phyloP scores from a whole-genome alignment of 148 eudicot species.

The Vaccinium corymbosum region DNA sequence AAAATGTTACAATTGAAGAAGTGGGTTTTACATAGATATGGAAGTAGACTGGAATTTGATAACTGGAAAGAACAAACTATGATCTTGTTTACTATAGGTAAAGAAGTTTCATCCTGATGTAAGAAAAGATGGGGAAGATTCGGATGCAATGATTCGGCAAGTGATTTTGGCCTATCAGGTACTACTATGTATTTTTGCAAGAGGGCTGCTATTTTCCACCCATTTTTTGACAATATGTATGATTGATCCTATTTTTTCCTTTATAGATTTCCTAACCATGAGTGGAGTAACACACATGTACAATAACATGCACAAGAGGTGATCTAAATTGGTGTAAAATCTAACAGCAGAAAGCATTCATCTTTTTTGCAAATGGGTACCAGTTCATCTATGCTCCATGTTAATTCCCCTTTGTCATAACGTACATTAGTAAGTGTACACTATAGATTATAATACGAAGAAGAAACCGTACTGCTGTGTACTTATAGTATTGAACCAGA shows the following conservation, averaged over 20 bases:
- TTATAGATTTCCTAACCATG: neutral
- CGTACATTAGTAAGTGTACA: neutral
- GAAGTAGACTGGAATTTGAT: neutral
- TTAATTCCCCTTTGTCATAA: neutral
- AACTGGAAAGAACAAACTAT: neutral
- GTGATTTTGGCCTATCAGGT: constrained; percentile 95
- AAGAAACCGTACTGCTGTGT: neutral
- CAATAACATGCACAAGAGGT: neutral
- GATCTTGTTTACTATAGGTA: constrained; percentile 42
- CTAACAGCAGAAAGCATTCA: neutral
- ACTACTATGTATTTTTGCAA: constrained; percentile 16
- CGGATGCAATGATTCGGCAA: constrained; percentile 76
- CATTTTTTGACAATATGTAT: neutral
- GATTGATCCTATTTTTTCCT: neutral
- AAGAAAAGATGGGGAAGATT: constrained; percentile 41
- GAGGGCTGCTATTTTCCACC: neutral
- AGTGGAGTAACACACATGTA: too few species aligned
- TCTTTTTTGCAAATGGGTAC: neutral
- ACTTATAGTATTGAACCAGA: neutral
- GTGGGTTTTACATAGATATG: neutral
- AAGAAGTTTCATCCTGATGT: constrained; percentile 97
- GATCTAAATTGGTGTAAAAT: neutral
- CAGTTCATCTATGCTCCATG: neutral
- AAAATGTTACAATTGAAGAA: neutral
- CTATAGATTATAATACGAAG: neutral